Base-by-base conservation (phyloP, 1,284 basidiomycete species). In the Laetiporus sulphureus region DNA sequence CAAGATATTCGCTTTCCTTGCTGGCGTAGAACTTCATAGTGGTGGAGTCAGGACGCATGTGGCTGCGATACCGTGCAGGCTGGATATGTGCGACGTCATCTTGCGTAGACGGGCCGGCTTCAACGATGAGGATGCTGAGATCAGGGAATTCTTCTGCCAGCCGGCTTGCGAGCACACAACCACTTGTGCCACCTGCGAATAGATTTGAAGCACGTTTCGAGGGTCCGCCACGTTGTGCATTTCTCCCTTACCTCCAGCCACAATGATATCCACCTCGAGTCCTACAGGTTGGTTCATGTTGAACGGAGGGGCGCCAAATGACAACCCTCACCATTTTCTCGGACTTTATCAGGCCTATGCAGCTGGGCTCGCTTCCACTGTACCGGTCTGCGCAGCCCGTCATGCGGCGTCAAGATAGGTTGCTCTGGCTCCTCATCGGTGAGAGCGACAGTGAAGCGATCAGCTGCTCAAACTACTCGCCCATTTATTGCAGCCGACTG, bases 21-120 rank as follows among this genome's bases (percentile, higher is more conserved):
- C 61, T 58, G 3, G 57, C 51, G 39, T 77, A 62, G 45, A 65
- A 60, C 3, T 68, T 69, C 33, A 73, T 59, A 0, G 68, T 71
- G n/a, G 62, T 66, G 30, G 61, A 64, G 1, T 58, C 61, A 0
- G 63, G 64, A 0, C 52, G 45, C 0, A 75, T 52, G 38, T 75
- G 68, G 18, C 52, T 45, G 34, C 69, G 55, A 52, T 54, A 78
- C 22, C 67, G 66, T 2, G 57, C 75, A 0, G 78, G 79, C 31
- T 79, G 75, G 4, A 64, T 58, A 50, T 81, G 74, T 0, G 58
- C 48, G 1, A 58, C 57, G 7, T 72, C 23, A 19, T 75, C 66
- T 13, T 62, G 49, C 3, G 71, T 72, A 33, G 66, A 59, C 3
- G 64, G 61, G 1, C 76, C 75, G 8, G 69, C 61, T 53, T 75